These are phyloP conservation scores for Acacia concinna DNA, from an alignment of 331 rosid species.

Conservation along the genomic window DNA sequence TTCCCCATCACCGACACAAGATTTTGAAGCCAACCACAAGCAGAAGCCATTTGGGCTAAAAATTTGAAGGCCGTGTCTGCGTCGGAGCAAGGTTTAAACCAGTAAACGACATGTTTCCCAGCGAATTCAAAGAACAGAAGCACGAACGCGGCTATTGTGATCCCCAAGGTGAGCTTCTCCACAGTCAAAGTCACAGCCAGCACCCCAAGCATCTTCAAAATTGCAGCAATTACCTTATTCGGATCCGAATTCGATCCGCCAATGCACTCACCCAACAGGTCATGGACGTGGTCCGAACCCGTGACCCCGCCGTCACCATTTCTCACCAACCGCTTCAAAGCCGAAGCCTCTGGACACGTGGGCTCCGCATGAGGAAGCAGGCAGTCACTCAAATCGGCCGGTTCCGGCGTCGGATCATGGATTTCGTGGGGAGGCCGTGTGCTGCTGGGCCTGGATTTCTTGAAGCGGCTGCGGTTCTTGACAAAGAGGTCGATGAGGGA, in stretches of 20 bases:
- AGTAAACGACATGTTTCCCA: constrained; percentile 30
- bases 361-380: not conserved
- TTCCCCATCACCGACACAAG: constrained; percentile 1
- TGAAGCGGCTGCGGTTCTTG: constrained; percentile 68
- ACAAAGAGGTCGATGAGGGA: constrained; percentile 87
- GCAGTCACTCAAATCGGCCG: not conserved
- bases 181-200: constrained; percentile 45
- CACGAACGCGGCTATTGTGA: constrained; percentile 53
- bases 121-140: constrained; percentile 43
- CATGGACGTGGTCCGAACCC: not conserved
- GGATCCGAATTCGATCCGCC: constrained; percentile 13
- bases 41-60: constrained; percentile 23
- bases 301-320: not conserved
- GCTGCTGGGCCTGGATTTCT: constrained; percentile 4
- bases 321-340: not conserved
- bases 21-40: constrained; percentile 13
- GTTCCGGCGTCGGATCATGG: constrained; percentile 11
- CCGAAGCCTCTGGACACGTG: not conserved
- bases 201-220: constrained; percentile 40
- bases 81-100: constrained; percentile 24
- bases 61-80: constrained; percentile 1
- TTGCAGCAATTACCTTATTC: constrained; percentile 8
- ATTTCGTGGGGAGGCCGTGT: constrained; percentile 9
- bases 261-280: not conserved
- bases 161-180: constrained; percentile 42